These are phyloP conservation scores for Tuber melanosporum DNA, from an alignment of 495 filamentous ascomycete species.

Conservation along the genomic window DNA sequence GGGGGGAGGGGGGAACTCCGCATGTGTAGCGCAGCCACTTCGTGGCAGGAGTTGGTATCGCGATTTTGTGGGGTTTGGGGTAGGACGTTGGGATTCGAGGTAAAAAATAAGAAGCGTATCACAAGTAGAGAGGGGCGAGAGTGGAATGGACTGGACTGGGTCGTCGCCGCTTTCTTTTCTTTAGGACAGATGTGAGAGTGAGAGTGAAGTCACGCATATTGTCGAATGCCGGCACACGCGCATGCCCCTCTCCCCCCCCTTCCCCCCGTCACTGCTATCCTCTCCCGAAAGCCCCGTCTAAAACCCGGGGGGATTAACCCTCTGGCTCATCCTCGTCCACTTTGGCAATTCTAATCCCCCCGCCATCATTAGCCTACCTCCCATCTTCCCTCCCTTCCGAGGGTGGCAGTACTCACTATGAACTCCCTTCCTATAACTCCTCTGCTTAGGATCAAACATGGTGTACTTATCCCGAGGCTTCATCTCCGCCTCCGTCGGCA, in stretches of 20 bases:
- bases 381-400: slow-evolving; percentile 4
- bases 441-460: slow-evolving; percentile 92
- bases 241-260: background rate
- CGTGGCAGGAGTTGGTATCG: background rate
- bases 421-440: slow-evolving; percentile 88
- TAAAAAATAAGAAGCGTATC: background rate
- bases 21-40: background rate
- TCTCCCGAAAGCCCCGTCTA: slow-evolving; percentile 46
- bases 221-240: background rate
- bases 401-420: slow-evolving; percentile 65
- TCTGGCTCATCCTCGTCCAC: slow-evolving; percentile 90
- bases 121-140: background rate
- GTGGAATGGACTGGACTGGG: background rate
- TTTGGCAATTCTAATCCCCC: slow-evolving; percentile 68
- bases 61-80: background rate
- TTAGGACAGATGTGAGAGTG: background rate
- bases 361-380: slow-evolving; percentile 25
- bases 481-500: slow-evolving; percentile 97
- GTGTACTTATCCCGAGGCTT: slow-evolving; percentile 94
- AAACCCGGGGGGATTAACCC: slow-evolving; percentile 89
- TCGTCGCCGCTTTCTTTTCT: background rate
- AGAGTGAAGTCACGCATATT: background rate
- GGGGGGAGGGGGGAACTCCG: background rate
- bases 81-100: background rate
- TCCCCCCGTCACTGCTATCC: background rate